A percentile compares a stretch with the other conserved stretches of the same genome.
These are phyloP conservation scores for Exophiala calicioides DNA, from an alignment of 2,329 filamentous ascomycete genomes.

Conservation along the genomic window DNA sequence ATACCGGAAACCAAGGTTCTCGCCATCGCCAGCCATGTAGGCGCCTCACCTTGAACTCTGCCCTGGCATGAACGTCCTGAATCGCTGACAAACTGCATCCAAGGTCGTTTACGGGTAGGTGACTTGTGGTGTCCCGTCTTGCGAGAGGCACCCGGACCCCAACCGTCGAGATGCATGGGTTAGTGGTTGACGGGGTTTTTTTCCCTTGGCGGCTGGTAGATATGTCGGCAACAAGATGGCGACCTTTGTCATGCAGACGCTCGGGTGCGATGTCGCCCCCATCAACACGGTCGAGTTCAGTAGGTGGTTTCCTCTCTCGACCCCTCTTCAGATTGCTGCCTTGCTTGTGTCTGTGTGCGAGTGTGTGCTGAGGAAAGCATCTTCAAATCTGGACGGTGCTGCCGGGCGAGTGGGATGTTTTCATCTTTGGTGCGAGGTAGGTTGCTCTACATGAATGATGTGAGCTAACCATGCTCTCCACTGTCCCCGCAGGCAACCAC, in stretches of 20 bases:
- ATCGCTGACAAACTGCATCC: slow-evolving; percentile 36
- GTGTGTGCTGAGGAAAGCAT: no score
- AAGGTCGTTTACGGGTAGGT: slow-evolving; percentile 76
- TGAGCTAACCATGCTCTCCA: background rate
- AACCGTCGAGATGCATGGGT: background rate
- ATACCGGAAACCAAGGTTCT: slow-evolving; percentile 70
- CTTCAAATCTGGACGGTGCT: no score
- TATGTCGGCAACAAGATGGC: slow-evolving; percentile 99
- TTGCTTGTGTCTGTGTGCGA: no score
- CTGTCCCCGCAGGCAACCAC: slow-evolving; percentile 73
- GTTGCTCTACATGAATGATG: no score
- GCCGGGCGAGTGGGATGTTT: no score
- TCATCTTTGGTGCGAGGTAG: no score
- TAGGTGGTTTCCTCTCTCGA: slow-evolving; percentile 50
- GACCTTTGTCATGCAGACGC: slow-evolving; percentile 86
- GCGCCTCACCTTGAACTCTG: slow-evolving; percentile 37
- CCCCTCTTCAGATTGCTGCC: no score
- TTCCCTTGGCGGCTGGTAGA: slow-evolving; percentile 51
- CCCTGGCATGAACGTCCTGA: background rate
- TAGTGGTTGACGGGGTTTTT: slow-evolving; percentile 6
- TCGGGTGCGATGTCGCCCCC: slow-evolving; percentile 90
- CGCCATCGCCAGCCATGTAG: slow-evolving; percentile 93
- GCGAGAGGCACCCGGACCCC: no score
- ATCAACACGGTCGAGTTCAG: slow-evolving; percentile 98
- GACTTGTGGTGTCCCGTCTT: slow-evolving; percentile 1